Evolutionary conservation across 2,329 filamentous ascomycete species (phyloP).

Genomic region (Diaporthe sp.): DNA sequence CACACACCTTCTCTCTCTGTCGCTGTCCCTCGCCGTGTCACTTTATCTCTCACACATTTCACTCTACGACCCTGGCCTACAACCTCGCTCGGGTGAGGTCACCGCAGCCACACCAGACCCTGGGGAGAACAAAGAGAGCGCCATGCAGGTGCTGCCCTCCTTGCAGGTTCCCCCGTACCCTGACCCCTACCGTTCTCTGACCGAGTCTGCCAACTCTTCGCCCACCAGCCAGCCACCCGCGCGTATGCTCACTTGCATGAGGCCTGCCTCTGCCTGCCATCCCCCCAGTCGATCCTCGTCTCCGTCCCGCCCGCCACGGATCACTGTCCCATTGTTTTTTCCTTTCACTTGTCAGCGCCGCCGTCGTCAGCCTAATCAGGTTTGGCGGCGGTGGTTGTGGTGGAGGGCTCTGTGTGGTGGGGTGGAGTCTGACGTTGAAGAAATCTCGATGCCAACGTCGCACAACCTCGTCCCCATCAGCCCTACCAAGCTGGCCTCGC

Average conservation of each 20-base stretch:
- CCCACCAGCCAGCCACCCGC: constrained; percentile 29
- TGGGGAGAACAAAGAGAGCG: not conserved
- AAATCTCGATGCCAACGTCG: constrained; percentile 37
- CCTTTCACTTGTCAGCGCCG: constrained; percentile 16
- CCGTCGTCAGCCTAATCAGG: constrained; percentile 8
- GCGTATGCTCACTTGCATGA: constrained; percentile 23
- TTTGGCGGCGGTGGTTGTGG: not conserved
- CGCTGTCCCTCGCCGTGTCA: not conserved
- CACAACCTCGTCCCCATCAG: constrained; percentile 38
- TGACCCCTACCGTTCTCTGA: constrained; percentile 20
- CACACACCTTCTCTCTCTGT: not conserved
- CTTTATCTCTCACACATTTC: not conserved
- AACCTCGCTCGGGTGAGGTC: not conserved
- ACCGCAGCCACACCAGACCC: constrained; percentile 5
- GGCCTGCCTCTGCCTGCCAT: not conserved
- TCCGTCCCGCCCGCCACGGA: constrained; percentile 9
- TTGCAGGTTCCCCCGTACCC: constrained; percentile 20
- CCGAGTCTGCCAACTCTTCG: constrained; percentile 12
- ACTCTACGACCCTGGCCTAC: constrained; percentile 8
- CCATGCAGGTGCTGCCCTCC: constrained; percentile 1
- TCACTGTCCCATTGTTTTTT: not conserved
- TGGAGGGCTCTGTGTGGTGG: constrained; percentile 20
- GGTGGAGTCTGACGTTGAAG: constrained; percentile 33
- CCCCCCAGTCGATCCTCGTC: constrained; percentile 20
- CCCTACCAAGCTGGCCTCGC: constrained; percentile 36